A percentile compares a stretch with the other conserved stretches of the same genome.
phyloP scores from a whole-genome alignment of 768 basidiomycete genomes.

The Panaeolus cyanescens region DNA sequence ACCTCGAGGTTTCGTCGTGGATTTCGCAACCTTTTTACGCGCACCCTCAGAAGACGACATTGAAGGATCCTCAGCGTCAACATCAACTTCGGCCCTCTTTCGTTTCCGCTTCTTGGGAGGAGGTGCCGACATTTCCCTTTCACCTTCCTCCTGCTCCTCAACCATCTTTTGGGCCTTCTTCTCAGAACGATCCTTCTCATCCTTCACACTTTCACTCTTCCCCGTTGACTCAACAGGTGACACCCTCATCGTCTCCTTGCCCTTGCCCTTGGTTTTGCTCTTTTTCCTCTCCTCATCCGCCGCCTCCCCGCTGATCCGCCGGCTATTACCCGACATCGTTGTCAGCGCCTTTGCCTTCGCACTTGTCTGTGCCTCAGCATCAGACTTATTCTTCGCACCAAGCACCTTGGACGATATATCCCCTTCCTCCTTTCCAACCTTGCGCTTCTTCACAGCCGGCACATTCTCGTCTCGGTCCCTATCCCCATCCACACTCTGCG shows the following conservation, averaged over 20 bases:
- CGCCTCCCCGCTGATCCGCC: background rate
- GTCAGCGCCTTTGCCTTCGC: constrained; percentile 3
- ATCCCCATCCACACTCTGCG: constrained; percentile 9
- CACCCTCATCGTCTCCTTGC: background rate
- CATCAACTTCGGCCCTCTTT: too few relatives aligned
- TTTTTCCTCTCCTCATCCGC: constrained; percentile 8
- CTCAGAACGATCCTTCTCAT: too few relatives aligned
- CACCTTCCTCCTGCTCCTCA: constrained; percentile 11
- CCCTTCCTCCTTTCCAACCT: constrained; percentile 1
- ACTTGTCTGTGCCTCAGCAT: constrained; percentile 1
- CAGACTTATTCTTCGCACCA: background rate
- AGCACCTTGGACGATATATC: constrained; percentile 5
- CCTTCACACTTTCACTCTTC: too few relatives aligned
- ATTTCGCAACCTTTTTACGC: background rate
- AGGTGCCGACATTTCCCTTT: constrained; percentile 9
- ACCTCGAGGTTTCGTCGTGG: background rate
- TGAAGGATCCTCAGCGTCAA: constrained; percentile 1
- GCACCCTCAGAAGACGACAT: background rate
- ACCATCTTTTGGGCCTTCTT: constrained; percentile 9
- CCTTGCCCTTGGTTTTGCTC: constrained; percentile 4
- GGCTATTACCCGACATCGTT: background rate
- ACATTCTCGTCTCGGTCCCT: constrained; percentile 12
- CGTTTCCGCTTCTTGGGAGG: constrained; percentile 25
- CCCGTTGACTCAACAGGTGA: background rate
- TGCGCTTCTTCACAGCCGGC: constrained; percentile 19